Percentiles rank a stretch among this genome's conserved stretches.
Evolutionary conservation across 371 early-diverging fungal species (phyloP).

Genomic region (Conidiobolus incongruus): DNA sequence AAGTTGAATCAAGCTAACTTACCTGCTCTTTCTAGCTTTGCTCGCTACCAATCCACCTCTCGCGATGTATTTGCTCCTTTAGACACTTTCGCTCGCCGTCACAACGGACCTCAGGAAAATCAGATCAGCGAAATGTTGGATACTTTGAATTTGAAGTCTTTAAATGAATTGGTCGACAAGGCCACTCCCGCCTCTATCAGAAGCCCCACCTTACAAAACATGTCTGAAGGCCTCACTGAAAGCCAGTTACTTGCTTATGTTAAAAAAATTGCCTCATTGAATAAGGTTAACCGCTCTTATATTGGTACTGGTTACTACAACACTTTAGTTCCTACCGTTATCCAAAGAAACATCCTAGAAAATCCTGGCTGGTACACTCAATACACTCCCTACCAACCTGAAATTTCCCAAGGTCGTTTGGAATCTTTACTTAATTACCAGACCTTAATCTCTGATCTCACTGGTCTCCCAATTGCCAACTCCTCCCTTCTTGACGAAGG

Average conservation of each 20-base stretch:
- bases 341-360: slow-evolving; percentile 85
- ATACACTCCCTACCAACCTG: slow-evolving; percentile 97
- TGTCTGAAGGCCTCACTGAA: slow-evolving; percentile 49
- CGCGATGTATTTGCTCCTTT: too few relatives aligned
- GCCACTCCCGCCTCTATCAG: slow-evolving; percentile 71
- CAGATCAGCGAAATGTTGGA: slow-evolving; percentile 62
- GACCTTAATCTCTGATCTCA: slow-evolving; percentile 82
- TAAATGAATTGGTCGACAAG: slow-evolving; percentile 59
- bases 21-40: too few relatives aligned
- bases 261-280: slow-evolving; percentile 59
- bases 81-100: slow-evolving; percentile 68
- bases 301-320: slow-evolving; percentile 91
- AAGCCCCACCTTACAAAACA: slow-evolving; percentile 32
- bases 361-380: slow-evolving; percentile 78
- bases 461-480: slow-evolving; percentile 85
- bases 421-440: slow-evolving; percentile 92
- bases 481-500: slow-evolving; percentile 93
- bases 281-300: slow-evolving; percentile 72
- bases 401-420: slow-evolving; percentile 91
- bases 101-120: slow-evolving; percentile 56
- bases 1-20: too few relatives aligned
- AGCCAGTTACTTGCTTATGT: slow-evolving; percentile 57
- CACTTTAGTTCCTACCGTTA: slow-evolving; percentile 77
- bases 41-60: too few relatives aligned
- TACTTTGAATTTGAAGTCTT: slow-evolving; percentile 40